Evolutionary conservation across 1,139 yeast species (phyloP).

Genomic region (Debaryomyces sp.): DNA sequence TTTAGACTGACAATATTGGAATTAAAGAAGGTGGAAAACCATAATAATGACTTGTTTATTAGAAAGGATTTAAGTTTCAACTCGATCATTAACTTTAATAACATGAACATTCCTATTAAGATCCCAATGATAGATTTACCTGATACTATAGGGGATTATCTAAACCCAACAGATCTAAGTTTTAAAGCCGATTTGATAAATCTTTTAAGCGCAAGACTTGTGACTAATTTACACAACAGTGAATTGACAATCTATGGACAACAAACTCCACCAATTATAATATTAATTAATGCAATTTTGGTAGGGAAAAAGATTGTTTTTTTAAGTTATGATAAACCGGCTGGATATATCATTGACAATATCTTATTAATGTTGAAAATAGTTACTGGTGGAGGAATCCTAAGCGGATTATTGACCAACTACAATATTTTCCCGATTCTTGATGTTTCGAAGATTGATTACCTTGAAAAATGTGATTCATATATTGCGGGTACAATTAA

Average conservation of each 20-base stretch:
- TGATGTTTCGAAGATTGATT: constrained; percentile 62
- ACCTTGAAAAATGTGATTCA: constrained; percentile 54
- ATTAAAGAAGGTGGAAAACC: constrained; percentile 20
- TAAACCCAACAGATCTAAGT: constrained; percentile 49
- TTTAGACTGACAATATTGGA: constrained; percentile 44
- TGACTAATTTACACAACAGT: constrained; percentile 30
- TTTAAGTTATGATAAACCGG: constrained; percentile 56
- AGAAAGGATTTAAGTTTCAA: constrained; percentile 50
- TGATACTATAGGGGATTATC: constrained; percentile 47
- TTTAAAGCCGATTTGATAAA: constrained; percentile 46
- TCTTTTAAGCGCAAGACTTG: constrained; percentile 38
- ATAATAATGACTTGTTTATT: constrained; percentile 38
- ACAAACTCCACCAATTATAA: constrained; percentile 59
- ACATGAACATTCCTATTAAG: constrained; percentile 47
- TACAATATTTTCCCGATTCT: constrained; percentile 62
- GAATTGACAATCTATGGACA: constrained; percentile 57
- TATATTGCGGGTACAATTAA: constrained; percentile 70
- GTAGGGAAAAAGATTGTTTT: constrained; percentile 60
- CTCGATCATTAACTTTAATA: constrained; percentile 37
- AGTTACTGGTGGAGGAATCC: constrained; percentile 60
- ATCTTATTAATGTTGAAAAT: constrained; percentile 56
- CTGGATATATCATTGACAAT: constrained; percentile 58
- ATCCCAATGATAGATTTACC: constrained; percentile 47
- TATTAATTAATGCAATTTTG: constrained; percentile 57
- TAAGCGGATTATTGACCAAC: constrained; percentile 50